Base-by-base conservation (phyloP, 2,329 filamentous ascomycete species). In the Septoria petroselini region DNA sequence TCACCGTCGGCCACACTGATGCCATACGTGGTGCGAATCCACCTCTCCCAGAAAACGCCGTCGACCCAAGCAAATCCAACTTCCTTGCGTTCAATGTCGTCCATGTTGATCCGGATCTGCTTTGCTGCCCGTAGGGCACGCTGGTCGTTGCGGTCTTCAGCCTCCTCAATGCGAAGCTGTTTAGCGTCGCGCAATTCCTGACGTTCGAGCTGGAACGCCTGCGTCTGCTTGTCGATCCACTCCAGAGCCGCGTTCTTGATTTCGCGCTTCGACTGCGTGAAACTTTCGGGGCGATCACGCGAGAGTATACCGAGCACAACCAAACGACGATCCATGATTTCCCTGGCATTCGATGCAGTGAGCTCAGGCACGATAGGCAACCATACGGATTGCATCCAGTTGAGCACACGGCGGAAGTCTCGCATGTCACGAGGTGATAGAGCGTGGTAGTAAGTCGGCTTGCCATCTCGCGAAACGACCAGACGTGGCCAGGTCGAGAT, bases 31-130 rank as follows among this genome's bases (percentile, higher is more conserved):
- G 85, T 91, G 59, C 86, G 81, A 58, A 98, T 82, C 93, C 93
- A 98, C 55, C 91, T 82, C 70, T 97, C 91, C 93, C 93, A 98
- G 70, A 97, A 97, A 6, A 88, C 81, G 42, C 91, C 90, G 67
- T 98, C 93, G 9, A 97, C 89, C 93, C 93, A 98, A 9, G 93
- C 93, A 70, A 98, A 98, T 7, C 83, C 82, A 34, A 97, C 90
- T 66, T 95, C 87, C 69, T 91, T 95, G 61, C 85, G 85, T 65
- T 90, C 84, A 44, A 88, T 81, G 65, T 86, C 86, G 61, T 91
- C 86, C 82, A 96, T 94, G 61, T 90, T 88, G 67, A 98, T 91
- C 25, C 84, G 83, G 65, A 95, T 95, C 58, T 82, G 85, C 77
- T 98, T 98, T 29, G 93, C 94, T 35, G 86, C 80, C 30, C 89